A percentile compares a stretch with the other conserved stretches of the same genome.
Conservation (phyloP, 257 asterid genomes). For the Sherardia arvensis region DNA sequence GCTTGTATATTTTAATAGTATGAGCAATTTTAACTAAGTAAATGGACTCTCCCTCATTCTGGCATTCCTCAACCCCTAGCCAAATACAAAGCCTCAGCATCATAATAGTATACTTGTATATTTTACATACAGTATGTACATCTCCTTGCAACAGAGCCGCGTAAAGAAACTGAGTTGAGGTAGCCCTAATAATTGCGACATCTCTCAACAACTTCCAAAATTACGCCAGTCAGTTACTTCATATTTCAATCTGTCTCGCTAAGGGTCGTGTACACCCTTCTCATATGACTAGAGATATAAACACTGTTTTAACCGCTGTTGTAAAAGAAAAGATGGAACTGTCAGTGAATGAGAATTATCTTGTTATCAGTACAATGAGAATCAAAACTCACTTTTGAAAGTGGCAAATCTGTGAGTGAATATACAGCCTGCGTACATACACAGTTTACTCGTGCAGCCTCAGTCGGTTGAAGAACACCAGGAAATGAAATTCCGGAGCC, state of each 20-base stretch:
- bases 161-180: neutral
- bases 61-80: neutral
- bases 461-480: constrained; percentile 83
- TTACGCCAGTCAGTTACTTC: neutral
- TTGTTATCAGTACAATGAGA: neutral
- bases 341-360: too few species aligned
- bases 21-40: neutral
- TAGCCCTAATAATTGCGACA: neutral
- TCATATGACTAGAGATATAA: neutral
- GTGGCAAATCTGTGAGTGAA: constrained; percentile 13
- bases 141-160: neutral
- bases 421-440: constrained; percentile 18
- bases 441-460: constrained; percentile 53
- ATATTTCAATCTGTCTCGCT: neutral
- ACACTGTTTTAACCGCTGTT: constrained; percentile 5
- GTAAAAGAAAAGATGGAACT: neutral
- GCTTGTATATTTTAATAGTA: too few species aligned
- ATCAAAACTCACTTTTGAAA: constrained; percentile 30
- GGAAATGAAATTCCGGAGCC: constrained; percentile 85
- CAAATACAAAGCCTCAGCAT: neutral
- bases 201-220: neutral
- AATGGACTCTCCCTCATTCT: neutral
- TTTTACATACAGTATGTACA: neutral
- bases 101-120: neutral
- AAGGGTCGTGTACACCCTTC: neutral